Evolutionary conservation across 768 basidiomycete species (phyloP).

Genomic region (Tylopilus subfusipes): DNA sequence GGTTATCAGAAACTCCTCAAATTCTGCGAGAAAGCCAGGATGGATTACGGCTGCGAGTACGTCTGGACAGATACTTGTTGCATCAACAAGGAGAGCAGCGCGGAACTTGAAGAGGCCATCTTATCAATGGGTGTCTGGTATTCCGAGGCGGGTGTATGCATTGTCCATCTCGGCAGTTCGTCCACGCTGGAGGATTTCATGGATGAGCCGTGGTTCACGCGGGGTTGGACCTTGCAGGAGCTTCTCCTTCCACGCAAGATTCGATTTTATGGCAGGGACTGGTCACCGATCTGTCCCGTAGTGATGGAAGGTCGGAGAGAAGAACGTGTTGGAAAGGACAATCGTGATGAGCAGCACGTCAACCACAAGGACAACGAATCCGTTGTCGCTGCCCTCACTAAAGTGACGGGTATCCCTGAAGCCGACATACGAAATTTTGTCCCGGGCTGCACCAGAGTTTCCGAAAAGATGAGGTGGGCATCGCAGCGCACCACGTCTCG

Average conservation of each 20-base stretch:
- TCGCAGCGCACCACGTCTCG: slow-evolving; percentile 22
- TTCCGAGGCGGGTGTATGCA: slow-evolving; percentile 20
- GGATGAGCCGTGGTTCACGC: slow-evolving; percentile 23
- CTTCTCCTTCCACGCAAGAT: slow-evolving; percentile 23
- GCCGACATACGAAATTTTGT: slow-evolving; percentile 20
- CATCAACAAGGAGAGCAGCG: slow-evolving; percentile 25
- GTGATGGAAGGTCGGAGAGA: slow-evolving; percentile 16
- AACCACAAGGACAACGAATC: slow-evolving; percentile 24
- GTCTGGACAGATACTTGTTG: slow-evolving; percentile 30
- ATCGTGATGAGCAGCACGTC: slow-evolving; percentile 14
- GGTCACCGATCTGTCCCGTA: slow-evolving; percentile 21
- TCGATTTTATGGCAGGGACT: slow-evolving; percentile 24
- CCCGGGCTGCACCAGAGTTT: slow-evolving; percentile 16
- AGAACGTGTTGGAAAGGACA: slow-evolving; percentile 3
- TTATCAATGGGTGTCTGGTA: slow-evolving; percentile 26
- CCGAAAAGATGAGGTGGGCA: slow-evolving; percentile 27
- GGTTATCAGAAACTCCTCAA: slow-evolving; percentile 26
- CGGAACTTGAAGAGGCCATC: slow-evolving; percentile 29
- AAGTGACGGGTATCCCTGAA: slow-evolving; percentile 21
- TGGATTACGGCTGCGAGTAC: slow-evolving; percentile 24
- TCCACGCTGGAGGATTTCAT: slow-evolving; percentile 19
- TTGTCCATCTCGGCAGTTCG: slow-evolving; percentile 24
- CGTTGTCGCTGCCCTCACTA: slow-evolving; percentile 13
- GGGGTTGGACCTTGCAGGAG: slow-evolving; percentile 24
- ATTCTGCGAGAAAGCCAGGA: slow-evolving; percentile 27